Conservation (phyloP, 2,329 filamentous ascomycete species). For the Ascochyta viciae-villosae region DNA sequence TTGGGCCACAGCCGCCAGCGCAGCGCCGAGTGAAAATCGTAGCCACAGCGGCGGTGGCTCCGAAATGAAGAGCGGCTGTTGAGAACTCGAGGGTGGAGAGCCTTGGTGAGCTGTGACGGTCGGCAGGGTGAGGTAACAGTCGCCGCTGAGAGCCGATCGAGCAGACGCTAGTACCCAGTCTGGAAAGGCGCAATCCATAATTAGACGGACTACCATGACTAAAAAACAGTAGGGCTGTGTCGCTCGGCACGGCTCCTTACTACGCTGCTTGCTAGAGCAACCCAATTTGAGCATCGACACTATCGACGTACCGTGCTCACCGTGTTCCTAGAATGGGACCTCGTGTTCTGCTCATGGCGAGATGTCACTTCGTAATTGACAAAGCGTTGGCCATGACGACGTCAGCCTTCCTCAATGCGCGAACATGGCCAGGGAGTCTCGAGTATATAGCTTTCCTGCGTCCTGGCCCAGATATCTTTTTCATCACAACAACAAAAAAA, state of each 20-base stretch:
- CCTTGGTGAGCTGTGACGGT: conserved; percentile 19
- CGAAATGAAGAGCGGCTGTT: conserved; percentile 18
- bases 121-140: conserved; percentile 21
- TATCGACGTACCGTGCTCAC: conserved; percentile 46
- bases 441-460: conserved; percentile 38
- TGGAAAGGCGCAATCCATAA: conserved; percentile 17
- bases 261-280: conserved; percentile 22
- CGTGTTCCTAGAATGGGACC: conserved; percentile 41
- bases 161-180: conserved; percentile 12
- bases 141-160: background rate
- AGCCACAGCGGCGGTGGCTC: conserved; percentile 18
- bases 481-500: conserved; percentile 34
- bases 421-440: conserved; percentile 20
- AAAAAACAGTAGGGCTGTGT: conserved; percentile 31
- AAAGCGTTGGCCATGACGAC: conserved; percentile 32
- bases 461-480: conserved; percentile 18
- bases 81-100: conserved; percentile 17
- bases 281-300: conserved; percentile 29
- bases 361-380: conserved; percentile 36
- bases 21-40: conserved; percentile 9
- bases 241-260: conserved; percentile 20
- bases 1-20: background rate
- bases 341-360: conserved; percentile 32
- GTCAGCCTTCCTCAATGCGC: conserved; percentile 35
- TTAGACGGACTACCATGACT: conserved; percentile 16